These are phyloP conservation scores for Dimargaris xerosporica DNA, from an alignment of 192 early-diverging fungal species.

Conservation along the genomic window DNA sequence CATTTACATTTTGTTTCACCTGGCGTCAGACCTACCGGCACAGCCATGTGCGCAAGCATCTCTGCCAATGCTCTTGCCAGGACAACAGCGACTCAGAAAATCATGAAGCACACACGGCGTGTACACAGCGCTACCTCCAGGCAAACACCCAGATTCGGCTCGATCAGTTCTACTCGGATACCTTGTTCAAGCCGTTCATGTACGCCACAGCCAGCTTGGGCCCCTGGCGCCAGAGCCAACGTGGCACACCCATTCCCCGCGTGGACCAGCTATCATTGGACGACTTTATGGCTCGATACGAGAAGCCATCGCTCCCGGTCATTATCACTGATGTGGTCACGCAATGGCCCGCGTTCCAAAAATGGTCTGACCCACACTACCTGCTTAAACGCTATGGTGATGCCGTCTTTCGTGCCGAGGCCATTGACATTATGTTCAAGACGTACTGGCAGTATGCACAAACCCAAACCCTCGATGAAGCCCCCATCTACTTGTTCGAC, in stretches of 20 bases:
- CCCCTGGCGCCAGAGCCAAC: slow-evolving; percentile 21
- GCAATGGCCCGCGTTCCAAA: slow-evolving; percentile 37
- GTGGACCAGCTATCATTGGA: slow-evolving; percentile 18
- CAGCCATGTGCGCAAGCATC: slow-evolving; percentile 10
- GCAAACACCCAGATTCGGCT: slow-evolving; percentile 16
- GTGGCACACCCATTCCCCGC: slow-evolving; percentile 30
- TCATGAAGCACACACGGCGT: slow-evolving; percentile 13
- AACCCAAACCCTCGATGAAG: slow-evolving; percentile 30
- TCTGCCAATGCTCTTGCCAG: background rate
- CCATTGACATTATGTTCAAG: slow-evolving; percentile 35
- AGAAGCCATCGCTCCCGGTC: slow-evolving; percentile 35
- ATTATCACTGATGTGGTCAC: slow-evolving; percentile 46
- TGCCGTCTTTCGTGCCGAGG: slow-evolving; percentile 39
- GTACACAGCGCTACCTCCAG: slow-evolving; percentile 8
- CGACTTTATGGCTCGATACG: slow-evolving; percentile 33
- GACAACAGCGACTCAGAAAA: slow-evolving; percentile 1
- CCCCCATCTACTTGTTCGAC: slow-evolving; percentile 56
- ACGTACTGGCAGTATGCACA: slow-evolving; percentile 37
- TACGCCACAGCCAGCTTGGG: slow-evolving; percentile 32
- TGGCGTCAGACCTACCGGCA: slow-evolving; percentile 39
- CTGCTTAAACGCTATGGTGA: slow-evolving; percentile 26
- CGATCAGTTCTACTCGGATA: slow-evolving; percentile 42
- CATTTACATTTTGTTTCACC: slow-evolving; percentile 28
- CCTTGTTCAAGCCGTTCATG: slow-evolving; percentile 39
- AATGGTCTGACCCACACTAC: slow-evolving; percentile 38